phyloP scores from a whole-genome alignment of 2,329 filamentous ascomycete genomes.

The Pseudogymnoascus destructans region DNA sequence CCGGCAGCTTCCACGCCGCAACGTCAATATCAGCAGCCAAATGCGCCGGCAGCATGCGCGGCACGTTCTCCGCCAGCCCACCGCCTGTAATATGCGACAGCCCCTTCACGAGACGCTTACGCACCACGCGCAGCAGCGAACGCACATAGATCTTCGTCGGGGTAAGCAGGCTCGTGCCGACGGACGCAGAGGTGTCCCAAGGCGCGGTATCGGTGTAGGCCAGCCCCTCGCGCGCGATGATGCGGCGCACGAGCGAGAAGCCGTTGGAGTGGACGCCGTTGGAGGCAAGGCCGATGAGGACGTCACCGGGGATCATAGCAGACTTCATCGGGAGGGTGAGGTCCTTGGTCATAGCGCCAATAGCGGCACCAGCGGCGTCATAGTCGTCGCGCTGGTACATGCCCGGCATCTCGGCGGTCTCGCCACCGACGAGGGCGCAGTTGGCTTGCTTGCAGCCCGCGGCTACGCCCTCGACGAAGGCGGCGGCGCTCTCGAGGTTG shows the following conservation, averaged over 20 bases:
- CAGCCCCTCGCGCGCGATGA: slow-evolving; percentile 61
- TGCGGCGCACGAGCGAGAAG: slow-evolving; percentile 89
- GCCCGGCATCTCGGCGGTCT: slow-evolving; percentile 97
- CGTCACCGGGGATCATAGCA: slow-evolving; percentile 68
- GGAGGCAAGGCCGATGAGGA: slow-evolving; percentile 74
- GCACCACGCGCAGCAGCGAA: slow-evolving; percentile 53
- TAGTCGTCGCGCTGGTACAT: slow-evolving; percentile 78
- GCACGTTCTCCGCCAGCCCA: slow-evolving; percentile 85
- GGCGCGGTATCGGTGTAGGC: slow-evolving; percentile 61
- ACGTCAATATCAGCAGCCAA: slow-evolving; percentile 75
- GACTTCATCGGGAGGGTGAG: slow-evolving; percentile 62
- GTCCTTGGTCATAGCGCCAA: slow-evolving; percentile 63
- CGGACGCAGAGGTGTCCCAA: slow-evolving; percentile 50
- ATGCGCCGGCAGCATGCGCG: slow-evolving; percentile 71
- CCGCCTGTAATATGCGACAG: slow-evolving; percentile 96
- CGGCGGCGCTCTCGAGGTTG: slow-evolving; percentile 60
- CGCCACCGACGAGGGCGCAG: slow-evolving; percentile 88
- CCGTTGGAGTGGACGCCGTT: slow-evolving; percentile 91
- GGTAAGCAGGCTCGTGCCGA: slow-evolving; percentile 70
- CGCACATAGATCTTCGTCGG: slow-evolving; percentile 93
- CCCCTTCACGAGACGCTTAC: slow-evolving; percentile 63
- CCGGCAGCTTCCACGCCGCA: slow-evolving; percentile 58
- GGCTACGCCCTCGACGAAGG: slow-evolving; percentile 86
- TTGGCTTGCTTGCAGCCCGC: slow-evolving; percentile 72
- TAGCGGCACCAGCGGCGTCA: slow-evolving; percentile 80